Evolutionary conservation across 2,329 filamentous ascomycete species (phyloP).

Genomic region (Trichophyton schoenleinii): DNA sequence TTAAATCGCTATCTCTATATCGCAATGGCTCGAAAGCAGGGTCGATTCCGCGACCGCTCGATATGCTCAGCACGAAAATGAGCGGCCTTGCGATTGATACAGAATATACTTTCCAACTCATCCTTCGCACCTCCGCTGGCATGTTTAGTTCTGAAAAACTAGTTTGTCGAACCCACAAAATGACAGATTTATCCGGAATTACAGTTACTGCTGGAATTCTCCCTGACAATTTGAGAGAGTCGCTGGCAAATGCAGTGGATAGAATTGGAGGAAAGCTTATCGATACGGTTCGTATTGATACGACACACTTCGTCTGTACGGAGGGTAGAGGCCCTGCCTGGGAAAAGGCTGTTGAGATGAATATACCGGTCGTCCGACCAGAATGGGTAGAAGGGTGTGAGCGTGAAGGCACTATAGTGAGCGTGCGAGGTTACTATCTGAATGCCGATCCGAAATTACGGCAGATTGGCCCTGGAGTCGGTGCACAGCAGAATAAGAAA

Average conservation of each 20-base stretch:
- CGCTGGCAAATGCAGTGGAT: constrained; percentile 61
- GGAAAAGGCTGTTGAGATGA: constrained; percentile 96
- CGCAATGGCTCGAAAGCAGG: constrained; percentile 95
- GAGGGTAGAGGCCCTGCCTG: constrained; percentile 80
- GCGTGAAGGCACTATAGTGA: constrained; percentile 78
- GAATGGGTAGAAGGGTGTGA: constrained; percentile 99
- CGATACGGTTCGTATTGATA: constrained; percentile 86
- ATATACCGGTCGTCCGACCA: constrained; percentile 89
- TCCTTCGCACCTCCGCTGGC: constrained; percentile 80
- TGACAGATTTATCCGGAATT: constrained; percentile 93
- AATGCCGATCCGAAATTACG: constrained; percentile 63
- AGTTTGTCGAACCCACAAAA: constrained; percentile 84
- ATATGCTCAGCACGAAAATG: constrained; percentile 93
- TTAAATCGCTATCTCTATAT: constrained; percentile 80
- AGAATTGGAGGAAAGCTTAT: constrained; percentile 86
- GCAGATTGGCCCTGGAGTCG: constrained; percentile 31
- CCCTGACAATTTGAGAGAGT: constrained; percentile 58
- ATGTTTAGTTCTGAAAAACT: constrained; percentile 75
- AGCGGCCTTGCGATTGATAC: constrained; percentile 91
- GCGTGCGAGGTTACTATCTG: constrained; percentile 90
- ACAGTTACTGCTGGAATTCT: constrained; percentile 86
- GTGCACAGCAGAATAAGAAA: constrained; percentile 12
- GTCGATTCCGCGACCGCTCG: constrained; percentile 73
- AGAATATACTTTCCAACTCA: constrained; percentile 87
- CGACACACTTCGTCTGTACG: constrained; percentile 94